phyloP scores from a whole-genome alignment of 495 filamentous ascomycete genomes.

The Friedmanniomyces endolithicus region DNA sequence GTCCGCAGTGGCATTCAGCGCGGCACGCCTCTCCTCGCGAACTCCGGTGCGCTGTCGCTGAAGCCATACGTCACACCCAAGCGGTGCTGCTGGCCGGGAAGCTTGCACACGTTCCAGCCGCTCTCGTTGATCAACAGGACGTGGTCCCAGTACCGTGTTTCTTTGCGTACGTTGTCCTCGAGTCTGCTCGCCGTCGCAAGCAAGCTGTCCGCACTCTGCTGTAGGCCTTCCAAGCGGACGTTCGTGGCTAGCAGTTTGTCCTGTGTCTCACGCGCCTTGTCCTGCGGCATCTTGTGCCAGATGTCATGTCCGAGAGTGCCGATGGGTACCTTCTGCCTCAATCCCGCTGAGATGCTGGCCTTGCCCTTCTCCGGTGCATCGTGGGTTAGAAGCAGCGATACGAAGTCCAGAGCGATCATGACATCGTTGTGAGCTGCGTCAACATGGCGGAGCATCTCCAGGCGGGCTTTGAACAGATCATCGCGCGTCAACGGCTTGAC shows the following conservation, averaged over 20 bases:
- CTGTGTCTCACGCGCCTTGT: slow-evolving; percentile 37
- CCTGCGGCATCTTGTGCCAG: slow-evolving; percentile 40
- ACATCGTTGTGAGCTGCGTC: slow-evolving; percentile 49
- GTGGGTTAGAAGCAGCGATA: slow-evolving; percentile 75
- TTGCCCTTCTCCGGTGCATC: slow-evolving; percentile 55
- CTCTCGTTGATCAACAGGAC: slow-evolving; percentile 65
- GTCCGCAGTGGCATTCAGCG: slow-evolving; percentile 58
- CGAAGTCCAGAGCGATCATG: slow-evolving; percentile 59
- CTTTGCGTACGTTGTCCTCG: slow-evolving; percentile 59
- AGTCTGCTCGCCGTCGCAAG: slow-evolving; percentile 60
- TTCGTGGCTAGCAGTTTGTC: slow-evolving; percentile 53
- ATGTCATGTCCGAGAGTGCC: slow-evolving; percentile 66
- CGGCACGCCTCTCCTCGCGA: slow-evolving; percentile 68
- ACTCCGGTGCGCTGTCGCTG: slow-evolving; percentile 59
- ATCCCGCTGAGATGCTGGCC: slow-evolving; percentile 50
- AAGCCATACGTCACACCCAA: slow-evolving; percentile 85
- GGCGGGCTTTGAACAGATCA: slow-evolving; percentile 12
- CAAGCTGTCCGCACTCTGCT: slow-evolving; percentile 59
- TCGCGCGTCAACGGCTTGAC: slow-evolving; percentile 8
- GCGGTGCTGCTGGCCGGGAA: slow-evolving; percentile 52
- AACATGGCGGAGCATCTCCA: slow-evolving; percentile 17
- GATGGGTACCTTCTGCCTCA: slow-evolving; percentile 56
- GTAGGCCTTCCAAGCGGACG: slow-evolving; percentile 65
- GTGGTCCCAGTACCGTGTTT: slow-evolving; percentile 81
- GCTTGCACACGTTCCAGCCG: slow-evolving; percentile 68